Evolutionary conservation across 164 flowering plant species (phyloP), one percentile per base, ranked within the genome.

Genomic region (Nymphaea thermarum): DNA sequence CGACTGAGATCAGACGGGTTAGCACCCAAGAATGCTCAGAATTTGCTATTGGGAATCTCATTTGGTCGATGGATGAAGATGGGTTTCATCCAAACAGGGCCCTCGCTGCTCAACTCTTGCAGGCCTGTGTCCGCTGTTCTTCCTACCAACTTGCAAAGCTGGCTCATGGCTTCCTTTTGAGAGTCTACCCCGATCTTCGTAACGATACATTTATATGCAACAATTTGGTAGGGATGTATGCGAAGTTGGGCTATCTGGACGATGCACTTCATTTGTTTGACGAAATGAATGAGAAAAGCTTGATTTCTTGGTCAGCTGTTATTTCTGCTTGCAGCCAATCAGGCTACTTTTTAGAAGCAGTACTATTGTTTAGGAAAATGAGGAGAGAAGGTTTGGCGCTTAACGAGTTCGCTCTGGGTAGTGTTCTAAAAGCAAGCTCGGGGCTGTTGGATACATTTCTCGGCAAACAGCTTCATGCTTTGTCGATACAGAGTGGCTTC

Each of bases 401-500:
- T 41, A 57, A 75, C 55, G 78, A 72, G 36, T 72, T 66, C 42
- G 70, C 76, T 11, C 44, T 71, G 67, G 70, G 67, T 17, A 63
- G 75, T 60, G 72, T 75, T 43, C 6, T 80, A 18, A 73, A 71
- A 68, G 77, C 63, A 17, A 73, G 79, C 60, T 67, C 72, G 16
- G 43, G 68, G 60, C 42, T 69, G 62, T 66, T 65, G 65, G 80
- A 73, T 5, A 8, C 65, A 42, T 45, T 42, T 64, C 36, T 71
- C 8, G 70, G 78, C 44, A 68, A 44, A 67, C 78, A 77, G 62
- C 68, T 80, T 16, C 82, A 80, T 68, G 79, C 78, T 41, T 67
- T 71, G 77, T 75, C 64, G 64, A 62, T 75, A 42, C 67, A 75
- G n/a, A 47, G 66, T 17, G 82, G 78, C 44, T 70, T 69, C 44